Conservation (phyloP, 306 rosid genomes). For the Cucurbita pepo region DNA sequence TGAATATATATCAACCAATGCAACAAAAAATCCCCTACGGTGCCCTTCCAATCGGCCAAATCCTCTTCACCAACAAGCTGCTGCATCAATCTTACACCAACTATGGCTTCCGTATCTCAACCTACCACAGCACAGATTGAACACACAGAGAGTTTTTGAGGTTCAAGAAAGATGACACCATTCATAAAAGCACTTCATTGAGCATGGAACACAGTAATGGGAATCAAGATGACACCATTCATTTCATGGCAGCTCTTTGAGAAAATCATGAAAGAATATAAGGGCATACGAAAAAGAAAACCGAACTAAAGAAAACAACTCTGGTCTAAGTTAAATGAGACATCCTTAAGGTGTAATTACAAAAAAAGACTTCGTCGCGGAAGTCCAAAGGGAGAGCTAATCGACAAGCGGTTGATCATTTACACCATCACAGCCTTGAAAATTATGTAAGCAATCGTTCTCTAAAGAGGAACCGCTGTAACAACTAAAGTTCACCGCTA, state of each 20-base stretch:
- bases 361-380: too few species aligned
- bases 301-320: neutral
- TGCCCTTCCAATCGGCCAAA: neutral
- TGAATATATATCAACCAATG: neutral
- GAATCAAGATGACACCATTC: neutral
- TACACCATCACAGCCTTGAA: too few species aligned
- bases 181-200: neutral
- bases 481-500: too few species aligned
- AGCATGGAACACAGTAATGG: neutral
- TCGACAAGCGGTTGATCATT: neutral
- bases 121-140: neutral
- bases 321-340: neutral
- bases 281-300: neutral
- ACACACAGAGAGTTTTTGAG: neutral
- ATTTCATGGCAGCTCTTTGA: neutral
- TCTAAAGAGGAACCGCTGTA: neutral
- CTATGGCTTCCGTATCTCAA: neutral
- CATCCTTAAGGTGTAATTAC: too few species aligned
- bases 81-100: neutral
- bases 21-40: neutral
- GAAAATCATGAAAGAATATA: too few species aligned
- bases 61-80: neutral
- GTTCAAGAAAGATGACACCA: neutral
- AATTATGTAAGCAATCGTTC: too few species aligned
- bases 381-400: neutral